A percentile compares a stretch with the other conserved stretches of the same genome.
These are phyloP conservation scores for Marasmius sp. DNA, from an alignment of 1,284 basidiomycete genomes.

Conservation along the genomic window DNA sequence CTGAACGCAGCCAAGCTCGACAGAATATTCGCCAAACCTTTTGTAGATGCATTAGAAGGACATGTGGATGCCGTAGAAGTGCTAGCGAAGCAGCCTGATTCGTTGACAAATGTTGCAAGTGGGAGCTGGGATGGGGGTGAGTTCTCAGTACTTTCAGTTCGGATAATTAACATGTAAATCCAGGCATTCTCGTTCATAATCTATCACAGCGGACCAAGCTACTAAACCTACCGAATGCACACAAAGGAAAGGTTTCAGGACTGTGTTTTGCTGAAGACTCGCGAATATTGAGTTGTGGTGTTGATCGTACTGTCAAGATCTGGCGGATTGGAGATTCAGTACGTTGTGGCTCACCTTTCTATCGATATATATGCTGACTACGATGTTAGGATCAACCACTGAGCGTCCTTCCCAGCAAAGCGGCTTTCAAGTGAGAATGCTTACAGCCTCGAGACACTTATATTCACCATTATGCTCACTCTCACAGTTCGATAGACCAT, in stretches of 20 bases:
- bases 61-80: conserved; percentile 96
- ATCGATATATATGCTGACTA: conserved; percentile 4
- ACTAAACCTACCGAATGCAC: conserved; percentile 76
- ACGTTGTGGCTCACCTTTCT: background rate
- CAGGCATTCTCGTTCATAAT: conserved; percentile 89
- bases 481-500: conserved; percentile 85
- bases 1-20: conserved; percentile 97
- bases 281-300: conserved; percentile 86
- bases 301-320: conserved; percentile 89
- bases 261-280: conserved; percentile 71
- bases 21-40: conserved; percentile 95
- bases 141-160: conserved; percentile 28
- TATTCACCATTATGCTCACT: conserved; percentile 10
- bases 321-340: conserved; percentile 61
- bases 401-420: conserved; percentile 79
- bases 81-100: conserved; percentile 76
- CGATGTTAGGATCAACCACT: conserved; percentile 51
- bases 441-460: background rate
- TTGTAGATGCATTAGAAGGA: conserved; percentile 88
- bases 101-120: conserved; percentile 84
- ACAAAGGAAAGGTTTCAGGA: conserved; percentile 92
- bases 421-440: conserved; percentile 77
- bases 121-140: conserved; percentile 94
- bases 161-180: background rate
- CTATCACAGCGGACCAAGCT: conserved; percentile 69